These are phyloP conservation scores for Madurella fahalii DNA, from an alignment of 2,329 filamentous ascomycete species.

Conservation along the genomic window DNA sequence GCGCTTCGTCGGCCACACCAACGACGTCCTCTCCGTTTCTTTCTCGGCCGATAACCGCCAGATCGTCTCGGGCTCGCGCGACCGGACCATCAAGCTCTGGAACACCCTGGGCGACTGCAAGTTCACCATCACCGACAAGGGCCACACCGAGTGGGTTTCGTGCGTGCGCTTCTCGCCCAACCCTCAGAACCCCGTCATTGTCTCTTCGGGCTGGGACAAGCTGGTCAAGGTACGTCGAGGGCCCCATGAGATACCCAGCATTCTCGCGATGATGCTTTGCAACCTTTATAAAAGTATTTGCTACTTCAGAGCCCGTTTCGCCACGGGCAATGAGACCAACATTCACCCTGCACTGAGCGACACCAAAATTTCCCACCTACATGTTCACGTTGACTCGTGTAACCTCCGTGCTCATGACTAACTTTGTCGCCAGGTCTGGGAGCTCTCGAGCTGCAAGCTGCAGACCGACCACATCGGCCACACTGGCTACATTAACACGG, in stretches of 20 bases:
- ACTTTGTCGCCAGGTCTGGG: conserved; percentile 73
- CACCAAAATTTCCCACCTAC: background rate
- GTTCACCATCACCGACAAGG: conserved; percentile 99
- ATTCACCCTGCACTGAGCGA: conserved; percentile 74
- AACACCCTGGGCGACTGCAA: conserved; percentile 99
- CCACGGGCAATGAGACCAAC: conserved; percentile 89
- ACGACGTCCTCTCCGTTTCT: conserved; percentile 98
- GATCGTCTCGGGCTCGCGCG: conserved; percentile 97
- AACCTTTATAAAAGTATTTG: conserved; percentile 85
- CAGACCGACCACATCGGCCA: conserved; percentile 99
- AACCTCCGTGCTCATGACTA: conserved; percentile 4
- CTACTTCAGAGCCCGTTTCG: conserved; percentile 96
- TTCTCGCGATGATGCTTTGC: conserved; percentile 82
- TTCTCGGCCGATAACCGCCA: conserved; percentile 99
- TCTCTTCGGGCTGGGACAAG: conserved; percentile 99
- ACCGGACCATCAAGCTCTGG: conserved; percentile 99
- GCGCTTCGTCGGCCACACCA: conserved; percentile 98
- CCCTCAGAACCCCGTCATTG: conserved; percentile 99
- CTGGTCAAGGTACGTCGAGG: conserved; percentile 87
- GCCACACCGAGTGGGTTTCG: conserved; percentile 99
- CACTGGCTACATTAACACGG: conserved; percentile 99
- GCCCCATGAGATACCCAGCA: conserved; percentile 13
- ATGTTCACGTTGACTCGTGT: background rate
- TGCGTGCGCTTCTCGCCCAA: conserved; percentile 99
- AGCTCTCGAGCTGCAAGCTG: conserved; percentile 97